Conservation (phyloP, 192 early-diverging fungal genomes). For the Coemansia asiatica region DNA sequence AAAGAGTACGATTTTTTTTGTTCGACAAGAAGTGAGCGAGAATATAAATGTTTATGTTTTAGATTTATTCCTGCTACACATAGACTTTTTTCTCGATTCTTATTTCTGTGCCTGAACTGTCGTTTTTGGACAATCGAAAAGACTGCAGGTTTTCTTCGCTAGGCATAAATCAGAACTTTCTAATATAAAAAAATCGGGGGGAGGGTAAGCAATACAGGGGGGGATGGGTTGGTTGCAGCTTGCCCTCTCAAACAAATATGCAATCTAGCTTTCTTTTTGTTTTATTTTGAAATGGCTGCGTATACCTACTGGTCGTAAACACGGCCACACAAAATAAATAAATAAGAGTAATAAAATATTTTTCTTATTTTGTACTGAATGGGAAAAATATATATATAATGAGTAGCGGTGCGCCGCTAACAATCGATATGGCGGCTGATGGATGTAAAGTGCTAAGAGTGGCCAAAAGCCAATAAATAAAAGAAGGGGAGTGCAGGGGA, state of each 20-base stretch:
- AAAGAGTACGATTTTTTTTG: not conserved
- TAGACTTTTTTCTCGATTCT: conserved; percentile 1
- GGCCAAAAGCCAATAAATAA: conserved; percentile 5
- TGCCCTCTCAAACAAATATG: conserved; percentile 2
- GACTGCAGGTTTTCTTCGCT: not conserved
- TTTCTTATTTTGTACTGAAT: conserved; percentile 6
- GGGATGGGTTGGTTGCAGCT: not conserved
- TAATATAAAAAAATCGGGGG: not conserved
- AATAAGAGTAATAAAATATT: not conserved
- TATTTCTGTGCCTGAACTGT: not conserved
- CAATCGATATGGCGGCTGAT: conserved; percentile 22
- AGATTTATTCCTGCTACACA: conserved; percentile 6
- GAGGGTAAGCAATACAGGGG: not conserved
- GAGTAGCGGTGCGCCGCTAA: conserved; percentile 9
- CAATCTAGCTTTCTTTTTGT: not conserved
- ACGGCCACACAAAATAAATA: conserved; percentile 9
- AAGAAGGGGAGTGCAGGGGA: not conserved
- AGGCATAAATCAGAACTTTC: not conserved
- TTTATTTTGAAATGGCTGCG: not conserved
- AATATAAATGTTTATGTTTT: conserved; percentile 16
- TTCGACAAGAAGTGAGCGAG: not conserved
- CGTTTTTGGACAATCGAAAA: not conserved
- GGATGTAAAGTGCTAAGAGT: not conserved
- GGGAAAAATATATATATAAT: not conserved
- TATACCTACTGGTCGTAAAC: conserved; percentile 8